Conservation (phyloP, 805 yeast genomes). For the Nakazawaea wickerhamii region DNA sequence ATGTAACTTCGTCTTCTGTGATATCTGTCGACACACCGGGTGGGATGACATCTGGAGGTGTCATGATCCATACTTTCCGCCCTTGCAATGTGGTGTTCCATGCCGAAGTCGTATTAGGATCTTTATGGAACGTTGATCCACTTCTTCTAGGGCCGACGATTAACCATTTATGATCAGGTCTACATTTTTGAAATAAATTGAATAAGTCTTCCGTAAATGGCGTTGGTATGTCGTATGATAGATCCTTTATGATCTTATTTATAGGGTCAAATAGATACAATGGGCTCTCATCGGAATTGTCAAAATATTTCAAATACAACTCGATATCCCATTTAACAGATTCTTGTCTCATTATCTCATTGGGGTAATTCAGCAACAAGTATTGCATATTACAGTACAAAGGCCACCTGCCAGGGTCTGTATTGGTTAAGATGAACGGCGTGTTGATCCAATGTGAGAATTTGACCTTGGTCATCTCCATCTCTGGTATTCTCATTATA, state of each 20-base stretch:
- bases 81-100: slow-evolving; percentile 84
- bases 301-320: slow-evolving; percentile 56
- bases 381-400: slow-evolving; percentile 42
- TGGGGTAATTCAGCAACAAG: slow-evolving; percentile 49
- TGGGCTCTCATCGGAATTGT: slow-evolving; percentile 77
- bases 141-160: slow-evolving; percentile 78
- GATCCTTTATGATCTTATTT: slow-evolving; percentile 56
- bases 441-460: slow-evolving; percentile 43
- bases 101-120: slow-evolving; percentile 85
- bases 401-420: slow-evolving; percentile 48
- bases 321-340: slow-evolving; percentile 73
- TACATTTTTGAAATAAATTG: slow-evolving; percentile 46
- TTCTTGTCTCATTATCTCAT: slow-evolving; percentile 73
- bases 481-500: slow-evolving; percentile 50
- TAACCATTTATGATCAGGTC: slow-evolving; percentile 93
- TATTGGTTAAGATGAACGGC: slow-evolving; percentile 59
- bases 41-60: slow-evolving; percentile 70
- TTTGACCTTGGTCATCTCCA: slow-evolving; percentile 32
- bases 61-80: slow-evolving; percentile 80
- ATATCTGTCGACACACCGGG: slow-evolving; percentile 81
- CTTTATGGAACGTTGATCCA: slow-evolving; percentile 91
- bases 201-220: slow-evolving; percentile 59
- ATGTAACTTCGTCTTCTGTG: slow-evolving; percentile 81
- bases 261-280: slow-evolving; percentile 81
- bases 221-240: slow-evolving; percentile 52